Conservation (phyloP, 129 eudicot species). For the Heracleum sosnowskyi region DNA sequence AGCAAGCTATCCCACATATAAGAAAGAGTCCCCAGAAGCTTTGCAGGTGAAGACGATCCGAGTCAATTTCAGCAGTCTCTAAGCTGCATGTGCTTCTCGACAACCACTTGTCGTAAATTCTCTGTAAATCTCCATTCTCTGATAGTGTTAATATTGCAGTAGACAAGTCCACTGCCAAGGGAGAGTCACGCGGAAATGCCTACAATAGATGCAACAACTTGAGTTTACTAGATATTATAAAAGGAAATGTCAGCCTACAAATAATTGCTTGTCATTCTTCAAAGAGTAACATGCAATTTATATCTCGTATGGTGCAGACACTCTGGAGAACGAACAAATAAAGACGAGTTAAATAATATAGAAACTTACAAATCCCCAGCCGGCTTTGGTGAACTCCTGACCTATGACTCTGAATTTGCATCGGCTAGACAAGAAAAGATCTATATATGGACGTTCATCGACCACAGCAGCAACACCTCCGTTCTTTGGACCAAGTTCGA, state of each 20-base stretch:
- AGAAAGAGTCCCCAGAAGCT: slow-evolving; percentile 86
- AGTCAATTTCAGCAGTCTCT: slow-evolving; percentile 61
- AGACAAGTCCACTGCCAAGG: slow-evolving; percentile 70
- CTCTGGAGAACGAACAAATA: not conserved
- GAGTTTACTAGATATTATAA: not conserved
- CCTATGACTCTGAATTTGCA: slow-evolving; percentile 83
- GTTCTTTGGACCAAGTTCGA: slow-evolving; percentile 46
- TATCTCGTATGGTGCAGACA: not conserved
- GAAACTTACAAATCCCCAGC: slow-evolving; percentile 90
- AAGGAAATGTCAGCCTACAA: not conserved
- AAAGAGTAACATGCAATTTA: no score
- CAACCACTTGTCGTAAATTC: slow-evolving; percentile 91
- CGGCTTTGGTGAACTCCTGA: slow-evolving; percentile 78
- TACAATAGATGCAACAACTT: slow-evolving; percentile 9
- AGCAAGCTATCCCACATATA: slow-evolving; percentile 64
- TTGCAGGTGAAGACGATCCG: slow-evolving; percentile 64
- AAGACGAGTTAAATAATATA: not conserved
- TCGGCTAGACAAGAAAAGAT: slow-evolving; percentile 75
- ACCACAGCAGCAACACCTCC: slow-evolving; percentile 86
- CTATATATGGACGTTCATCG: slow-evolving; percentile 77
- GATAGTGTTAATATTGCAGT: slow-evolving; percentile 73
- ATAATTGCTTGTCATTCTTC: not conserved
- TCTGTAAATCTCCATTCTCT: slow-evolving; percentile 80
- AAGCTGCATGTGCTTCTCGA: slow-evolving; percentile 47
- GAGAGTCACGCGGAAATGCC: slow-evolving; percentile 96